Percentiles rank a stretch among this genome's conserved stretches.
Conservation (phyloP, 139 green algal species). For the Haematococcus lacustris region DNA sequence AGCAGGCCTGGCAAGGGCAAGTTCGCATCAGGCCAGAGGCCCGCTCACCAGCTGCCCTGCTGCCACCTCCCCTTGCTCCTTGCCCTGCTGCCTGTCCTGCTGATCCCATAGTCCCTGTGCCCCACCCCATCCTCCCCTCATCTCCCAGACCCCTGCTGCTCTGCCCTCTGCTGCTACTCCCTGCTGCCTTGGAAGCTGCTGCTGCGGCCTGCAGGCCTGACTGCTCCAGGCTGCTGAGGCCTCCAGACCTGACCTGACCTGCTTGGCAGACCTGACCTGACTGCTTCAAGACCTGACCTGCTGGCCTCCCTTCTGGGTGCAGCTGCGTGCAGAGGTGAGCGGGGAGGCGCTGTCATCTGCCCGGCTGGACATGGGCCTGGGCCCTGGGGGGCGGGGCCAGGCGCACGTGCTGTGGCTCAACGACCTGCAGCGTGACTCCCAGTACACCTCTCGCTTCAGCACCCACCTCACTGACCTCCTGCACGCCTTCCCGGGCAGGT, state of each 20-base stretch:
- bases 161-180: too few relatives aligned
- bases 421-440: slow-evolving; percentile 72
- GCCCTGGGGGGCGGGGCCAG: not conserved
- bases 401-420: slow-evolving; percentile 63
- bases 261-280: not conserved
- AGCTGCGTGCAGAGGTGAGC: not conserved
- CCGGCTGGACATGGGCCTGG: too few relatives aligned
- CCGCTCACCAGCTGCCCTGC: too few relatives aligned
- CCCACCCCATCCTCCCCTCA: too few relatives aligned
- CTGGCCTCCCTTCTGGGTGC: too few relatives aligned
- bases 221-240: not conserved
- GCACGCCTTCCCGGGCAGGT: slow-evolving; percentile 48
- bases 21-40: too few relatives aligned
- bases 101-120: too few relatives aligned
- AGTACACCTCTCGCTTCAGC: slow-evolving; percentile 22
- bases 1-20: not conserved
- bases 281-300: too few relatives aligned
- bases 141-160: not conserved
- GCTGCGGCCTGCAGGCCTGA: not conserved
- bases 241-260: not conserved
- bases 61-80: too few relatives aligned
- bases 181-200: not conserved
- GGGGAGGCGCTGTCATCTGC: not conserved
- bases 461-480: slow-evolving; percentile 39
- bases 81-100: too few relatives aligned